phyloP scores from a whole-genome alignment of 805 yeast species.

The Sugiyamaella marilandica region DNA sequence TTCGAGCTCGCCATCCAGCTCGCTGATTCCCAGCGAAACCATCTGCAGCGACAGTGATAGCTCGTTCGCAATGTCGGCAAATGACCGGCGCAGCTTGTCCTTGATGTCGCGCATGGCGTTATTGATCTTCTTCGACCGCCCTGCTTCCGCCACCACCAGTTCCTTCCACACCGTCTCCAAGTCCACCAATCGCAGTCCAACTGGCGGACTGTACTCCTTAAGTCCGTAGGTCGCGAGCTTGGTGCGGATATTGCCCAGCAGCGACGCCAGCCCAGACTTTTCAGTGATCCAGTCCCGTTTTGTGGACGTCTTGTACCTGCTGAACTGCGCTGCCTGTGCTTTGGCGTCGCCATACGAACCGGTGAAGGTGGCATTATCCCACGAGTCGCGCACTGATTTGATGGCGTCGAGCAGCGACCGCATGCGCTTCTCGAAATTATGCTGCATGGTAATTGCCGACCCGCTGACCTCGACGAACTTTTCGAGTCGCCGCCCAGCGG shows the following conservation, averaged over 20 bases:
- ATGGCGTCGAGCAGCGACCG: conserved; percentile 27
- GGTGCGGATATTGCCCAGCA: conserved; percentile 36
- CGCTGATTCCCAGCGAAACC: conserved; percentile 27
- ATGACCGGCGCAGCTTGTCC: conserved; percentile 29
- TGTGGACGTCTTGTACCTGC: conserved; percentile 26
- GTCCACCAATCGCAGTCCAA: conserved; percentile 26
- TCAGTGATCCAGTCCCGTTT: conserved; percentile 38
- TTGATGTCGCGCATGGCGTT: conserved; percentile 32
- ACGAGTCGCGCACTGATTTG: conserved; percentile 19
- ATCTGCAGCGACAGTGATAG: conserved; percentile 27
- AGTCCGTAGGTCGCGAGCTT: conserved; percentile 35
- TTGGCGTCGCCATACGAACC: conserved; percentile 29
- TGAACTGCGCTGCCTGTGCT: conserved; percentile 25
- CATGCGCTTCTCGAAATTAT: conserved; percentile 33
- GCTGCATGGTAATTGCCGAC: conserved; percentile 30
- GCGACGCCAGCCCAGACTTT: conserved; percentile 33
- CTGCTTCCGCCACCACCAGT: conserved; percentile 32
- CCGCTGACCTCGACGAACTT: conserved; percentile 34
- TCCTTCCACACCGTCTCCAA: conserved; percentile 33
- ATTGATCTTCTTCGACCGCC: conserved; percentile 31
- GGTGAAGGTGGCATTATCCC: conserved; percentile 27
- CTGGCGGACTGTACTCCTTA: conserved; percentile 35
- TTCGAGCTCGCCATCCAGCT: conserved; percentile 35
- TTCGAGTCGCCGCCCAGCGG: conserved; percentile 36
- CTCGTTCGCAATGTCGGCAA: conserved; percentile 34